These are phyloP conservation scores for Ascodesmis nigricans DNA, from an alignment of 495 filamentous ascomycete species.

Conservation along the genomic window DNA sequence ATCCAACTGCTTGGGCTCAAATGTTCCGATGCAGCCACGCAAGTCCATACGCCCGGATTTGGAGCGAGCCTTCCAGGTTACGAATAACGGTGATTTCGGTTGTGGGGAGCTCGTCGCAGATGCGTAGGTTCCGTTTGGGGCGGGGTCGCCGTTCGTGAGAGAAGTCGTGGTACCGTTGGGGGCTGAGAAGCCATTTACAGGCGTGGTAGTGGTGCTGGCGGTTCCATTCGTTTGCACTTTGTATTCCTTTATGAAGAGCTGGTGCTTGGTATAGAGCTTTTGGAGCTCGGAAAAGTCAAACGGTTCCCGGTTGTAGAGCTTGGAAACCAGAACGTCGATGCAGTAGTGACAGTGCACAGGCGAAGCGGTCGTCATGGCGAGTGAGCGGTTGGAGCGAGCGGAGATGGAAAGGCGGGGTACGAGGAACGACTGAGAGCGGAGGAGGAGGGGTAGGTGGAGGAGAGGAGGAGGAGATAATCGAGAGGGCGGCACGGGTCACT, in stretches of 20 bases:
- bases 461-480: no score
- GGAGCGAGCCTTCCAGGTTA: constrained; percentile 76
- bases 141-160: constrained; percentile 4
- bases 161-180: not conserved
- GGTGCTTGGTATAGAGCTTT: constrained; percentile 37
- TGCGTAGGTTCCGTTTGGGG: not conserved
- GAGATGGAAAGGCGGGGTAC: no score
- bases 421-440: no score
- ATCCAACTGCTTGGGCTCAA: constrained; percentile 54
- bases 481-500: no score
- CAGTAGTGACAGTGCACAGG: constrained; percentile 87
- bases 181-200: not conserved
- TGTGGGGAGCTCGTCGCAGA: constrained; percentile 7
- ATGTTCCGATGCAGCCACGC: constrained; percentile 92
- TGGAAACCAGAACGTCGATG: constrained; percentile 60
- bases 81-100: constrained; percentile 48
- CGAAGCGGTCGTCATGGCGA: no score
- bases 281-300: constrained; percentile 43
- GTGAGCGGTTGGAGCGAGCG: no score
- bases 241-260: constrained; percentile 9
- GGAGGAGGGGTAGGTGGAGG: no score
- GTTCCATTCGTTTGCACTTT: constrained; percentile 23
- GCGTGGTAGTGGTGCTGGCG: constrained; percentile 10
- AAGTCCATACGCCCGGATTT: constrained; percentile 37
- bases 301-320: constrained; percentile 35